Percentiles rank a stretch among this genome's conserved stretches.
Evolutionary conservation across 192 early-diverging fungal genomes (phyloP).

Genomic region (Endogone sp.): DNA sequence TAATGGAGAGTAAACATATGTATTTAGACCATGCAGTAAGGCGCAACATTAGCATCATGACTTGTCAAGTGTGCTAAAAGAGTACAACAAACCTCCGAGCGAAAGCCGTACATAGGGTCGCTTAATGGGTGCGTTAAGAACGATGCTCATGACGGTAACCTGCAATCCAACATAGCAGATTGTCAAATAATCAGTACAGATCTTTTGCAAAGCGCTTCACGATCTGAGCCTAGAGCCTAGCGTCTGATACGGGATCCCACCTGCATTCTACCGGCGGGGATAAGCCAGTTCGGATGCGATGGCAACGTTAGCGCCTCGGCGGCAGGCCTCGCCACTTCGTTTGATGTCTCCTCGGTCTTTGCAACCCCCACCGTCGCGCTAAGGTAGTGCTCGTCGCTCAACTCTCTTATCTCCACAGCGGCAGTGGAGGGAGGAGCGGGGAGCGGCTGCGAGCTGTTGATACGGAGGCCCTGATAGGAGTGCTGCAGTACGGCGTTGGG

Average conservation of each 20-base stretch:
- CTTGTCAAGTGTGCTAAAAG: background rate
- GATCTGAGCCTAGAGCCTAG: too few species aligned
- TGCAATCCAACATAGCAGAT: slow-evolving; percentile 29
- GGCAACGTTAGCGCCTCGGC: background rate
- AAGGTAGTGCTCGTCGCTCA: background rate
- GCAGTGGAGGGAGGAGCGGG: background rate
- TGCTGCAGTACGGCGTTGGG: background rate
- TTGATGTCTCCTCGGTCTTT: background rate
- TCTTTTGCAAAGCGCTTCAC: too few species aligned
- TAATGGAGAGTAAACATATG: background rate
- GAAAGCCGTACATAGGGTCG: slow-evolving; percentile 61
- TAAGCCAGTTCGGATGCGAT: background rate
- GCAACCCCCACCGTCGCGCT: background rate
- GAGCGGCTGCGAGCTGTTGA: background rate
- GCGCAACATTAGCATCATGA: background rate
- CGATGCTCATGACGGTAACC: slow-evolving; percentile 55
- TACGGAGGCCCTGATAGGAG: background rate
- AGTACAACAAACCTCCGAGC: slow-evolving; percentile 39
- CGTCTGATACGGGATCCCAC: background rate
- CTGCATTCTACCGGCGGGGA: background rate
- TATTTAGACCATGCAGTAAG: background rate
- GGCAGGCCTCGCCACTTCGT: background rate
- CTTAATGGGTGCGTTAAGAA: slow-evolving; percentile 53
- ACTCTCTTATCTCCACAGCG: background rate
- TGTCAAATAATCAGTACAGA: too few species aligned